Evolutionary conservation across 1,284 basidiomycete genomes (phyloP).

Genomic region (Hypsizygus ulmarius): DNA sequence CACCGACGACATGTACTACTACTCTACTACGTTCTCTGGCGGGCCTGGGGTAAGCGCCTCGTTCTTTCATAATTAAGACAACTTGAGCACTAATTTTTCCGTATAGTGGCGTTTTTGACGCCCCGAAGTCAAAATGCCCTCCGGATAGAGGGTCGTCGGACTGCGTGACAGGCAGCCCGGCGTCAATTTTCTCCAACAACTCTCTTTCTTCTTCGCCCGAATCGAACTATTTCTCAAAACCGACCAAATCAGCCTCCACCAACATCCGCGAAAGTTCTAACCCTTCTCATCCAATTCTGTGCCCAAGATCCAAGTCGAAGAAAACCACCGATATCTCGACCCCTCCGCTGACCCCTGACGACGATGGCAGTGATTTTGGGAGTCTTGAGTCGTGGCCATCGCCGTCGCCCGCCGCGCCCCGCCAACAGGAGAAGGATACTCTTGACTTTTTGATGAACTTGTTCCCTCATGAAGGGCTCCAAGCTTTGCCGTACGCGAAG

Average conservation of each 20-base stretch:
- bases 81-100: constrained; percentile 12
- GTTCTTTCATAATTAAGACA: constrained; percentile 11
- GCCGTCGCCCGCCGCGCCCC: constrained; percentile 23
- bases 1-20: constrained; percentile 79
- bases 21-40: constrained; percentile 86
- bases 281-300: constrained; percentile 24
- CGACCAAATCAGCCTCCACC: constrained; percentile 8
- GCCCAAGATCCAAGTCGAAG: constrained; percentile 46
- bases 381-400: constrained; percentile 21
- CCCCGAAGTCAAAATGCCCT: constrained; percentile 84
- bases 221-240: constrained; percentile 13
- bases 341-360: constrained; percentile 66
- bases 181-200: constrained; percentile 52
- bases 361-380: constrained; percentile 38
- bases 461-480: constrained; percentile 68
- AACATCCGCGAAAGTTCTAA: constrained; percentile 10
- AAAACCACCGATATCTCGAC: constrained; percentile 45
- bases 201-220: constrained; percentile 42
- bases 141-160: constrained; percentile 86
- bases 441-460: constrained; percentile 73
- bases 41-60: constrained; percentile 68
- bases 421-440: constrained; percentile 53
- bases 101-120: constrained; percentile 87
- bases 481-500: constrained; percentile 65
- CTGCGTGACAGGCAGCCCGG: constrained; percentile 87